Evolutionary conservation across 495 filamentous ascomycete species (phyloP).

Genomic region (Echria macrotheca): DNA sequence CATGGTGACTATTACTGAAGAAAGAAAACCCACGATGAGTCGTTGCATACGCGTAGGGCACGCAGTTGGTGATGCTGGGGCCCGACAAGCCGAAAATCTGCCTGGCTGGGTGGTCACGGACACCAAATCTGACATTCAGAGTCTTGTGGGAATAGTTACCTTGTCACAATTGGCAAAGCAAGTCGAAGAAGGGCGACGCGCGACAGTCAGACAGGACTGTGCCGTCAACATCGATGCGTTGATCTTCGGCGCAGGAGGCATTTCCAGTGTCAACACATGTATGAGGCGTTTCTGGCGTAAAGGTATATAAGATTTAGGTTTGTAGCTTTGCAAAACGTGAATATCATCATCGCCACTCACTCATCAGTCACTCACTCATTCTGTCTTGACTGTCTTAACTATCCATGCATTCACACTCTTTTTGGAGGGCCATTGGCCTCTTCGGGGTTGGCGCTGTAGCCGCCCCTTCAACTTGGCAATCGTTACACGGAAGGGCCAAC

Average conservation of each 20-base stretch:
- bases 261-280: too few species aligned
- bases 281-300: too few species aligned
- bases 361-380: neutral
- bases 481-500: neutral
- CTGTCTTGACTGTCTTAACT: neutral
- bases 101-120: neutral
- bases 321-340: too few species aligned
- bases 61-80: too few species aligned
- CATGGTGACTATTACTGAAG: neutral
- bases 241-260: too few species aligned
- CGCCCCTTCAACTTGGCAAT: neutral
- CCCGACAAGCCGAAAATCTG: neutral
- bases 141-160: neutral
- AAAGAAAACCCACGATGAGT: neutral
- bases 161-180: neutral
- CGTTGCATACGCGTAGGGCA: neutral
- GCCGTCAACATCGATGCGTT: too few species aligned
- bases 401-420: neutral
- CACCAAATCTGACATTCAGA: neutral
- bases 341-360: neutral
- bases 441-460: slow-evolving; percentile 1
- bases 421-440: slow-evolving; percentile 4
- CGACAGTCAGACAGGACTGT: too few species aligned
- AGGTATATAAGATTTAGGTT: too few species aligned
- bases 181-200: too few species aligned